Conservation (phyloP, 345 rosid species). For the Rhodomyrtus tomentosa region DNA sequence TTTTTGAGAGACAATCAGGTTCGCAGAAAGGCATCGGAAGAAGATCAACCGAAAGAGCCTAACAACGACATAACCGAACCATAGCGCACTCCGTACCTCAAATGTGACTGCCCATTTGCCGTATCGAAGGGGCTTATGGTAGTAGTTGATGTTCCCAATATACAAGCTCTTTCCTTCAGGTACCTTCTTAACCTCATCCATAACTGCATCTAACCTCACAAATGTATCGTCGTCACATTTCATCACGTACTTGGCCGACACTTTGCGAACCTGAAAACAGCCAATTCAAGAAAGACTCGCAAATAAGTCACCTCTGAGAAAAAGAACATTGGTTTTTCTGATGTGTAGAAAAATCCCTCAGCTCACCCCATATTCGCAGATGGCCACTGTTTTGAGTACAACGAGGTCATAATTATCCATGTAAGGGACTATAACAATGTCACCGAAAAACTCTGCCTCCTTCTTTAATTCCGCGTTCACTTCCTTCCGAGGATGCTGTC, state of each 20-base stretch:
- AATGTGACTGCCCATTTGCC: conserved; percentile 99
- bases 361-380: conserved; percentile 92
- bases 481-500: conserved; percentile 77
- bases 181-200: conserved; percentile 51
- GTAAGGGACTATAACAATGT: conserved; percentile 81
- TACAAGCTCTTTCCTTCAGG: conserved; percentile 57
- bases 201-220: conserved; percentile 62
- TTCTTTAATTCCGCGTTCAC: conserved; percentile 81
- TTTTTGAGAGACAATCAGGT: background rate
- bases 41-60: background rate
- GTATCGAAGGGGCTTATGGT: conserved; percentile 70
- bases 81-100: conserved; percentile 36
- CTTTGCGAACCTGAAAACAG: conserved; percentile 41
- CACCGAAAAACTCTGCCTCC: conserved; percentile 94
- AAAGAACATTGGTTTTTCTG: background rate
- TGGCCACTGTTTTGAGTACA: conserved; percentile 89
- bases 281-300: background rate
- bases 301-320: background rate
- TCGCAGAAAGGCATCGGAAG: background rate
- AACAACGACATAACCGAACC: background rate
- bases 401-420: conserved; percentile 96
- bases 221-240: conserved; percentile 95
- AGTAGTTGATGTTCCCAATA: conserved; percentile 81
- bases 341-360: background rate
- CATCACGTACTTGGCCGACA: conserved; percentile 65